Percentiles rank a stretch among this genome's conserved stretches.
Evolutionary conservation across 2,329 filamentous ascomycete species (phyloP).

Genomic region (Phaeosphaeria sp.): DNA sequence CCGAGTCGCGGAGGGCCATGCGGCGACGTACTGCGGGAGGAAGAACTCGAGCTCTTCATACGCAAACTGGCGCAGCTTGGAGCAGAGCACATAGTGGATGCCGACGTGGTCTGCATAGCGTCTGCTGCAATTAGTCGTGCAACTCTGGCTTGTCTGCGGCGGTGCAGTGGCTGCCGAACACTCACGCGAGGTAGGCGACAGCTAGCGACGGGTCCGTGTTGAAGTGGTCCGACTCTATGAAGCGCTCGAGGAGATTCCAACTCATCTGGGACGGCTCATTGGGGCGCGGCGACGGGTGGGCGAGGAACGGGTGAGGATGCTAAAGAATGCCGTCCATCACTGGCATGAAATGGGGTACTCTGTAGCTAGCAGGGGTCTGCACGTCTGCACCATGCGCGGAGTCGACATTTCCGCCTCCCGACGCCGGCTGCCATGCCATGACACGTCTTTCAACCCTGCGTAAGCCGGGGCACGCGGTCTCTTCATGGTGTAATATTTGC

Average conservation of each 20-base stretch:
- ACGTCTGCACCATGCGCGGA: neutral
- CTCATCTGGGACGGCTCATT: conserved; percentile 56
- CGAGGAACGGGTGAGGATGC: conserved; percentile 4
- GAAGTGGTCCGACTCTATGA: conserved; percentile 93
- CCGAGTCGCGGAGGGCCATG: conserved; percentile 14
- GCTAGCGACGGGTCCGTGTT: conserved; percentile 89
- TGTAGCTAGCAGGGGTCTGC: neutral
- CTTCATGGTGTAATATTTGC: neutral
- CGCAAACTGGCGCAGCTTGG: conserved; percentile 85
- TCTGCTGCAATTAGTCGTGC: conserved; percentile 52
- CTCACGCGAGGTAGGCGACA: conserved; percentile 87
- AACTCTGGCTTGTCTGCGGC: conserved; percentile 3
- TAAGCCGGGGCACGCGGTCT: neutral
- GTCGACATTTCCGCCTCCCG: neutral
- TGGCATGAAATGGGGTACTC: neutral
- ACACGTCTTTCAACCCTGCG: neutral
- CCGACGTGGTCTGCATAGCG: conserved; percentile 89
- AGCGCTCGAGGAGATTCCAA: conserved; percentile 88
- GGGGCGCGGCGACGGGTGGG: conserved; percentile 30
- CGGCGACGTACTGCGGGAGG: conserved; percentile 64
- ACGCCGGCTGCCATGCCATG: neutral
- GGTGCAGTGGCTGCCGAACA: conserved; percentile 40
- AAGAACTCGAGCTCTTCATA: conserved; percentile 95
- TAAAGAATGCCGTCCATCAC: neutral
- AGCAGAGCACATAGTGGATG: conserved; percentile 87